Evolutionary conservation across 2,329 filamentous ascomycete species (phyloP), one percentile per base, ranked within the genome.

Genomic region (Metarhizium guizhouense): DNA sequence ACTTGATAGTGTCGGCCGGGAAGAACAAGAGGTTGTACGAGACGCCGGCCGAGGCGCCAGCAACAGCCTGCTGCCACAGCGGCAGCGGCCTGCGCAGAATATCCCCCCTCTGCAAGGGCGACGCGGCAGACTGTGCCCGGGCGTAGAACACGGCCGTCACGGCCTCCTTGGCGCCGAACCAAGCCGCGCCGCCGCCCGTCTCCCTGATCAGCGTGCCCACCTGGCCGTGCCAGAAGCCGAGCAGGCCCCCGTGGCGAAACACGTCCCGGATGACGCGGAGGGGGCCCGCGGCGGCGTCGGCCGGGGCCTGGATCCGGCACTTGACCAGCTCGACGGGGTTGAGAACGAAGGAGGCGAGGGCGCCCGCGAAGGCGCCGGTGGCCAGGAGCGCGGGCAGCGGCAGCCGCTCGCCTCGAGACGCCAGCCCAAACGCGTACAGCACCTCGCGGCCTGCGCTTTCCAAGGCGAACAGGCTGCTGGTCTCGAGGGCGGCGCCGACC

Each of bases 21-120:
- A 94, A 99, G 77, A 97, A 96, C 20, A 95, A 75, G 68, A 97
- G 96, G 70, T 99, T 99, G 74, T 99, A 99, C 38, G 85, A 86
- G 75, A 96, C 88, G 54, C 94, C 94, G 4, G 93, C 94, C 8
- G 85, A 83, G 3, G 93, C 93, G 47, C 93, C 93, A 2, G 92
- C 89, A n/a, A 90, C 68, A 66, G 95, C 90, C 69, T 95, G 91
- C 72, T 96, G 90, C 79, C 88, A 88, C 5, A 96, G 71, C 5
- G 90, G 87, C 8, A 96, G 74, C 1, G 84, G 76, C 51, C 80
- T 74, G 4, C 77, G 69, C 3, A 70, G 63, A 14, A 78, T 67
- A 2, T 63, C 66, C 58, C 73, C 71, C 7, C 7, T 34, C 7
- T 11, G 6, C 7, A 6, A 34, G 7, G 32, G 6, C 7, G 7